Evolutionary conservation across 371 early-diverging fungal genomes (phyloP).

Genomic region (Nosema muscidifuracis): DNA sequence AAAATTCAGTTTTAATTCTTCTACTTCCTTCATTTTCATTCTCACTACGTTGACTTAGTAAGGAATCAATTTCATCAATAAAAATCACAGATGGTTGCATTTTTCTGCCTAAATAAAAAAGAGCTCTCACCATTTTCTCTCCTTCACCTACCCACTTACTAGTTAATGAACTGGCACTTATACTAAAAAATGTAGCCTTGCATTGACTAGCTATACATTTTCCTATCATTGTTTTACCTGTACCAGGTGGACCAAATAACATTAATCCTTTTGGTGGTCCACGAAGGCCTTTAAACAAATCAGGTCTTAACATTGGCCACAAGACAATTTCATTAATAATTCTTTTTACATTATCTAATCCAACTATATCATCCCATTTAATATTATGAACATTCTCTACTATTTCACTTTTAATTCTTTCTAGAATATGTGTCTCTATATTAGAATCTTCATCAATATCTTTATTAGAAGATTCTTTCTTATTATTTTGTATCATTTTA

Average conservation of each 20-base stretch:
- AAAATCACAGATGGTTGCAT: conserved; percentile 80
- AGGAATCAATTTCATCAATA: conserved; percentile 77
- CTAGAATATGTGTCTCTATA: conserved; percentile 44
- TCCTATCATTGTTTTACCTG: conserved; percentile 79
- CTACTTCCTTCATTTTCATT: conserved; percentile 78
- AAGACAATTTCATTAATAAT: conserved; percentile 70
- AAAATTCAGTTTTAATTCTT: conserved; percentile 76
- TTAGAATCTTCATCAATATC: conserved; percentile 20
- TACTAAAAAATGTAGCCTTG: conserved; percentile 78
- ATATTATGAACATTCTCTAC: conserved; percentile 37
- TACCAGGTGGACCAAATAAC: conserved; percentile 68
- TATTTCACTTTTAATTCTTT: conserved; percentile 56
- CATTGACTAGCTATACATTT: conserved; percentile 82
- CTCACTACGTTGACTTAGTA: conserved; percentile 76
- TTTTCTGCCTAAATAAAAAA: conserved; percentile 78
- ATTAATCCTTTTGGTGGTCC: conserved; percentile 74
- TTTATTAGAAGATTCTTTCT: neutral
- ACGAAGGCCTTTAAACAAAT: conserved; percentile 73
- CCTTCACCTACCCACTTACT: conserved; percentile 91
- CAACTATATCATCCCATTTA: conserved; percentile 78
- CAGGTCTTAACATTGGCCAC: conserved; percentile 78
- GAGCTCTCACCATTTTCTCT: conserved; percentile 81
- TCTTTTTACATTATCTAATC: conserved; percentile 74
- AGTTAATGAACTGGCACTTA: conserved; percentile 76
- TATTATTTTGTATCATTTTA: conserved; percentile 9